Conservation (phyloP, 148 eudicot species). For the Rhododendron ferrugineum region DNA sequence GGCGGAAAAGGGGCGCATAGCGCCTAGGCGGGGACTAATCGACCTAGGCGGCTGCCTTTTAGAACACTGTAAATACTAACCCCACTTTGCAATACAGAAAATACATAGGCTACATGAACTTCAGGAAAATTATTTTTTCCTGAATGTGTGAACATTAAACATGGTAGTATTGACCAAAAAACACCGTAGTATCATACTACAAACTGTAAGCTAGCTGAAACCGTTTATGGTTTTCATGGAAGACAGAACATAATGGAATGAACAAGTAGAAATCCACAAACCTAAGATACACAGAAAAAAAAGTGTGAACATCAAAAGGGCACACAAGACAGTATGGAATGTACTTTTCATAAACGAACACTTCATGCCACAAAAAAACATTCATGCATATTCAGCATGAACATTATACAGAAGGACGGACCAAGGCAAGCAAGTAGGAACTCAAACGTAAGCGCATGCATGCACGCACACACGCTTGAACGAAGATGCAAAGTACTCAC, state of each 20-base stretch:
- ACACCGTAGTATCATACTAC: too few relatives aligned
- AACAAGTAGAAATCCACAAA: background rate
- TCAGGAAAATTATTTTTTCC: background rate
- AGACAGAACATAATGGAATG: background rate
- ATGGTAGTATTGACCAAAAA: background rate
- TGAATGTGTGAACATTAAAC: background rate
- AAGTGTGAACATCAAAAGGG: background rate
- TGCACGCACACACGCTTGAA: background rate
- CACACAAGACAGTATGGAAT: background rate
- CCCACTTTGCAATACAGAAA: background rate
- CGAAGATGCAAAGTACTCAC: conserved; percentile 48
- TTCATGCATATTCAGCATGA: background rate
- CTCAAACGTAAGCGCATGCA: conserved; percentile 8
- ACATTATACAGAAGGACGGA: background rate
- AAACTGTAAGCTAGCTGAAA: background rate
- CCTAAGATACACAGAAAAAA: background rate
- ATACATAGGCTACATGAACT: background rate
- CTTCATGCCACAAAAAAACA: background rate
- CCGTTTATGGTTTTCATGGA: background rate
- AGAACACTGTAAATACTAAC: too few relatives aligned
- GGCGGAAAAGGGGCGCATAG: too few relatives aligned
- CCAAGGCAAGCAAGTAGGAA: background rate
- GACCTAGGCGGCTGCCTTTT: too few relatives aligned
- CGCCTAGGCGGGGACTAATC: too few relatives aligned
- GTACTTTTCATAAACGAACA: background rate